Evolutionary conservation across 2,329 filamentous ascomycete genomes (phyloP), one percentile per base, ranked within the genome.

Genomic region (Dryadomyces sulphureus): DNA sequence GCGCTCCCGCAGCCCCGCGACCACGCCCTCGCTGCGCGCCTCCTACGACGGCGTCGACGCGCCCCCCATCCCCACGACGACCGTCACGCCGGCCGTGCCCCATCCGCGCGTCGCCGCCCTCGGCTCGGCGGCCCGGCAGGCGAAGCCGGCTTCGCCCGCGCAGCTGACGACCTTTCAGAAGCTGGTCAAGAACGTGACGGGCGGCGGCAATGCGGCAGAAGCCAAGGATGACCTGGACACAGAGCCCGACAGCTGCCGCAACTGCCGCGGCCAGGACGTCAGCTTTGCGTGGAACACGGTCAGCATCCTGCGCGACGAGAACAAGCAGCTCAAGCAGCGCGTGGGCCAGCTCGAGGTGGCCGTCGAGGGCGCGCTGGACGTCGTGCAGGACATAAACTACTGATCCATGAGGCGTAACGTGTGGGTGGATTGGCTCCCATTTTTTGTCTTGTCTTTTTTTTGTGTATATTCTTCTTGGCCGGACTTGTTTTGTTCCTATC

Each of bases 231-330:
- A 57, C 42, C 56, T 58, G 27, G 54, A 54, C 7, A 50, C 51
- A 17, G 45, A 50, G 57, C 35, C 19, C 17, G 25, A 35, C 41
- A 34, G 59, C 47, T 80, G 77, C 53, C 54, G 59, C 30, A 80
- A 79, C 54, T 81, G 78, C 57, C 60, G 66, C 45, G 76, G 77
- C 12, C 69, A 71, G 53, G 71, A 75, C 45, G 66, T 72, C 12
- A 75, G 73, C 51, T 66, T 76, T 34, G 77, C 77, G 5, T 81
- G 77, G 77, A 70, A 81, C 54, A 79, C 77, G 4, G 77, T 79
- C n/a, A 68, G 69, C 45, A 51, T 79, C 41, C 60, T 81, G 48
- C 65, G 74, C 35, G 72, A 75, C 41, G 79, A 82, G 63, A 82
- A 82, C 53, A 70, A 65, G 54, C 68, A 69, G 8, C 58, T 82